Base-by-base conservation (phyloP, 2,329 filamentous ascomycete genomes). In the Mycogone perniciosa region DNA sequence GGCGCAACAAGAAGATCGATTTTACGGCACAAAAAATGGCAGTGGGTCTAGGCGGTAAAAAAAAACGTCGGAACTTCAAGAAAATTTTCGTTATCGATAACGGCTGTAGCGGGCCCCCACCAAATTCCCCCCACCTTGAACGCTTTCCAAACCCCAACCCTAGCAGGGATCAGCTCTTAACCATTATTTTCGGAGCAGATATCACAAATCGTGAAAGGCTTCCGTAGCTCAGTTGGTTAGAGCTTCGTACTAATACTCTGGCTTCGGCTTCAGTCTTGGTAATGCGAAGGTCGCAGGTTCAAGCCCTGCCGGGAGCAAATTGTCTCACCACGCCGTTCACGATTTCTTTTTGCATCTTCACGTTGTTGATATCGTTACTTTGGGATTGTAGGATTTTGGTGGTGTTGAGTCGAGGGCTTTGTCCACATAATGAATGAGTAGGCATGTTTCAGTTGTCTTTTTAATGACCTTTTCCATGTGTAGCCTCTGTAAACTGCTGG, bases 281-380 rank as follows among this genome's bases (percentile, higher is more conserved):
- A 40, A 53, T 53, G 47, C 51, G 48, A 39, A 47, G 51, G 51
- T 46, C 51, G 51, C 47, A 51, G 51, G 51, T 53, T 53, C 47
- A 51, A 53, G 46, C 48, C 47, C 47, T 53, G 47, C 48, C 47
- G 43, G 47, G 51, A 53, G 51, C 51, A 53, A 35, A 35, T 43
- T 11, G 31, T 41, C 39, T 34, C 46, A 31, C 7, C 30, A 48
- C 33, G 26, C 46, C n/a, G 13, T 42, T 48, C 20, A 35, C 20
- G 11, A 3, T 4, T 30, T 37, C 11, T 41, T 41, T 41, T 41
- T 41, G 6, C 26, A 7, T 46, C 13, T 30, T 46, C 31, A 31
- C n/a, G 10, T 6, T 13, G 26, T 31, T 31, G 30, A 2, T 35
- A 26, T 41, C 13, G 6, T 34, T 5, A 4, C 31, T 26, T 4